Evolutionary conservation across 2,329 filamentous ascomycete genomes (phyloP), one percentile per base, ranked within the genome.

Genomic region (Cercospora citrullina): DNA sequence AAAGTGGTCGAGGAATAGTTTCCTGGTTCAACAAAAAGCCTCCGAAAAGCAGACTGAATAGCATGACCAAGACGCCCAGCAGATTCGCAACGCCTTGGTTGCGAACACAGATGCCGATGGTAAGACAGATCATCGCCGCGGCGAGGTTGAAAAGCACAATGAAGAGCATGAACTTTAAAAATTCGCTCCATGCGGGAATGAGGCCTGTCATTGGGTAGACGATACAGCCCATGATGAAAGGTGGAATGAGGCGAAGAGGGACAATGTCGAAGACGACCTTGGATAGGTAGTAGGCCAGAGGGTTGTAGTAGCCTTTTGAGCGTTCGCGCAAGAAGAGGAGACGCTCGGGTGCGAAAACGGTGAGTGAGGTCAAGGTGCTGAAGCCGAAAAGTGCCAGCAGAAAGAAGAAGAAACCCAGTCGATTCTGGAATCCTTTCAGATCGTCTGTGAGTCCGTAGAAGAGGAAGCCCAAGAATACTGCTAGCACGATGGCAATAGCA

Each of bases 241-340:
- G 95, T 5, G 95, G 95, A 59, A 99, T 90, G 65, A 99, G 90
- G 60, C 95, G 89, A n/a, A 99, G 85, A 3, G 95, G 95, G 12
- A 99, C 86, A 72, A 99, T 94, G 77, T 99, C 95, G 78, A 99
- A 98, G n/a, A 97, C 82, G n/a, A 98, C 91, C 82, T 99, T 99
- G 75, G 94, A 90, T 0, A 91, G 85, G 78, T 98, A 99, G 81
- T 99, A 99, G 0, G 94, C 96, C 61, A 96, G 85, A 0, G 95
- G 95, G 0, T 91, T 87, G 79, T 99, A 99, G 81, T 99, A 99
- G 1, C 95, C 94, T 78, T 99, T 99, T 42, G 95, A 95, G 71
- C 95, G 87, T 80, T 99, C 95, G 60, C 95, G 88, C 10, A 96
- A 90, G 78, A 99, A 99, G 42, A 99, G 83, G 7, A 97, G 86